Evolutionary conservation across 1,284 basidiomycete species (phyloP), one percentile per base, ranked within the genome.

Genomic region (Leccinum pseudoinsigne): DNA sequence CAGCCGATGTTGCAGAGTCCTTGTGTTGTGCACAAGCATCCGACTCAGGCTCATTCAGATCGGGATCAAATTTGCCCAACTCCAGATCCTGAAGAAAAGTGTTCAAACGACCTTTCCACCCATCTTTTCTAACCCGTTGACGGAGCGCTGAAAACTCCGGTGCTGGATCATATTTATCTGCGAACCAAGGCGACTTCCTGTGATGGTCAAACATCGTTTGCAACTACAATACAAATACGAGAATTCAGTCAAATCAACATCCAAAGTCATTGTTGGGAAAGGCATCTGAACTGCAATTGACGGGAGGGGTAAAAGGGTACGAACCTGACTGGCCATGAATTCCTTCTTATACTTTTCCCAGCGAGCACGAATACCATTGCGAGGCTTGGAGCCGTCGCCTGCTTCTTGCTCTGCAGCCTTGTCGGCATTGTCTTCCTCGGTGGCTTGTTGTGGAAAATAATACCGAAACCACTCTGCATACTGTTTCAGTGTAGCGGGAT

Each of bases 341-440:
- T 93, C 90, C 75, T 94, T 94, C 78, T 94, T 92, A 75, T 96
- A 96, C 71, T 92, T 92, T 77, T 96, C 94, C 86, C 94, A 97
- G 59, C 86, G 86, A 66, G 84, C 76, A 76, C 85, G 86, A 74
- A 92, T 91, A 57, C 90, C 89, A 74, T 94, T 89, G 62, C 90
- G 85, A 69, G 93, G 87, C 77, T 91, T 86, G 60, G 86, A 81
- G 61, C 89, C 91, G 71, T 91, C 87, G 28, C 86, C 89, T 11
- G 90, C 90, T 72, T 91, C 89, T 73, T 87, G 86, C 69, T 92
- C 90, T 12, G 90, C 90, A 66, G 81, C 89, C 77, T 92, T 90
- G 79, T 93, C 89, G 57, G 87, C 86, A 62, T 81, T 86, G 71
- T 93, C 92, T 76, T 93, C 92, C 66, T 93, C 90, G 16, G 80